Evolutionary conservation across 192 early-diverging fungal genomes (phyloP), one percentile per base, ranked within the genome.

Genomic region (Backusella mclennaniae): DNA sequence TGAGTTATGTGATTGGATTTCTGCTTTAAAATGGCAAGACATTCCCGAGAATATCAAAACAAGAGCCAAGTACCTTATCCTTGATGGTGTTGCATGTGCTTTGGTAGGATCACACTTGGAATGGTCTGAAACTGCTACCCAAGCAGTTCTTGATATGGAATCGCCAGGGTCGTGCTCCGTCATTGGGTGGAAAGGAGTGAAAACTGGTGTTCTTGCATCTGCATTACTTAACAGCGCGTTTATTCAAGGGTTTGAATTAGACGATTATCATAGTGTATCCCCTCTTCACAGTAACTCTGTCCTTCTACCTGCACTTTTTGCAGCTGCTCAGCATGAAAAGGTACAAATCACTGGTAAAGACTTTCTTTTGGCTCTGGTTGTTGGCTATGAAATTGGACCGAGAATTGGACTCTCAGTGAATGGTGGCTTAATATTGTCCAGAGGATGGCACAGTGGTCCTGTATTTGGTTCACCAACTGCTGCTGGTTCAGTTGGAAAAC

Each of bases 391-490:
- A 29, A 46, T 77, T 14, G 76, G 76, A 31, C 76, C 76, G 0
- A 38, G 76, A 41, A 59, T 77, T 31, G 76, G 76, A 5, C 23
- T 77, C n/a, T 69, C 76, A 23, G 36, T 77, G 15, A 35, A 52
- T 29, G 76, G 76, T 15, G 76, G 76, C 2, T 29, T 71, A 26
- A 77, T 77, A 21, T 52, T 77, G 1, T 77, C 76, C 11, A 69
- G 76, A 26, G 76, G 76, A 23, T 77, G 76, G 76, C 76, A 77
- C 31, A 73, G 70, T 17, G 76, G 76, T 35, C 26, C 76, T 35
- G 76, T 77, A 5, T 77, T 77, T 72, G 76, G 76, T 8, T 49
- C 69, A 21, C 42, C 76, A 35, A 69, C 76, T 73, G 56, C 76
- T 35, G 76, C 76, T 15, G 76, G 68, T 67, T 70, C 76, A 11